Evolutionary conservation across 768 basidiomycete species (phyloP), one percentile per base, ranked within the genome.

Genomic region (Panaeolus cyanescens): DNA sequence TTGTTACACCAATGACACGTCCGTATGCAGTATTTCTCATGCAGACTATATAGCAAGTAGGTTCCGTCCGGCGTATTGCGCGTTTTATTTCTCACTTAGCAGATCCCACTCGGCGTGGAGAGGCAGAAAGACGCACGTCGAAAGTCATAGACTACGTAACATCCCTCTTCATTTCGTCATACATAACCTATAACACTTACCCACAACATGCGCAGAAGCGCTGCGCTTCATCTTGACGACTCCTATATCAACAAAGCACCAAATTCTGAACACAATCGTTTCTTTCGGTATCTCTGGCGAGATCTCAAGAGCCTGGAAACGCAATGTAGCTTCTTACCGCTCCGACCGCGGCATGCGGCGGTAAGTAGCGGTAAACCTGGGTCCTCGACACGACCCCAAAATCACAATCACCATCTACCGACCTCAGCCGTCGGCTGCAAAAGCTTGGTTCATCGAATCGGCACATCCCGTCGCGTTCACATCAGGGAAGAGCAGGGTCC

Each of bases 261-360:
- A 8, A 15, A 20, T 50, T 50, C 45, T 15, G 19, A 50, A 25
- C 5, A 15, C 30, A 25, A 4, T 7, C 19, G 19, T 39, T 7
- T 17, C 19, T n/a, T 50, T 22, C 45, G 45, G 45, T 50, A 50
- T 50, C 45, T 50, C 9, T 50, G 45, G 12, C 30, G 1, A 50
- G 45, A 50, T 50, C 45, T 50, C 25, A n/a, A n/a, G n/a, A n/a
- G n/a, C n/a, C n/a, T n/a, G n/a, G n/a, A n/a, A n/a, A n/a, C n/a
- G 8, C 45, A 50, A 50, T 50, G 5, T 28, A 17, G 10, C 42
- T 25, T 22, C 45, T 50, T 50, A 50, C 45, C 45, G 45, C 45
- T 50, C 45, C 45, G 45, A 50, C 45, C 45, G 45, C 45, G 45
- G 45, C 45, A 50, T 50, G 45, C 45, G 45, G 45, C 25, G 45